Base-by-base conservation (phyloP, 352 stramenopile genomes). In the Pythium rishiriense region DNA sequence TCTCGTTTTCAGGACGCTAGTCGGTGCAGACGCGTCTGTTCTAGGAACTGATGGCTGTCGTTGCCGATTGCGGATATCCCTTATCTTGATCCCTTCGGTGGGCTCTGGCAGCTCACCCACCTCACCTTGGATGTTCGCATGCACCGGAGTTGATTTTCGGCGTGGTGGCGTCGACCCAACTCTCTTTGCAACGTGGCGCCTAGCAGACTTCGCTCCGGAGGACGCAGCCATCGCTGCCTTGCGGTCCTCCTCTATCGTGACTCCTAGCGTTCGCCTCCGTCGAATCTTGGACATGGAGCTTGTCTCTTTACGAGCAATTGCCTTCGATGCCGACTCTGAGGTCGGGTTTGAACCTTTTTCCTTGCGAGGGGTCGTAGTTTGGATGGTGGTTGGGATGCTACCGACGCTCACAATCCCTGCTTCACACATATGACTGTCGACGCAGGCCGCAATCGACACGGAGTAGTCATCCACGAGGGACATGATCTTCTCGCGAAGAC, bases 371-470 rank as follows among this genome's bases (percentile, higher is more conserved):
- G 35, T 57, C 12, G 17, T 41, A 14, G 0, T 8, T 25, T 9
- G 24, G 22, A 8, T 8, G 26, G 7, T 4, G 3, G 15, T 1
- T 43, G 49, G 9, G 17, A 3, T 12, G 29, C 12, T 26, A 5
- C 12, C 19, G 25, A 39, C 51, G 19, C 50, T 67, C 8, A 81
- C 56, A 25, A 64, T 58, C 1, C 76, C 78, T 10, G 61, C 51
- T 11, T 85, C 79, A 0, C 66, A 69, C 28, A 91, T 56, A 29
- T 70, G 70, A 9, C 22, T 29, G n/a, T 91, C 81, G 9, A 79
- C 42, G 31, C 72, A 60, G 5, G 62, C 58, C 5, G 78, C 59
- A 8, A 88, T 52, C 14, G 59, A 76, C 3, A 82, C 48, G 7
- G 31, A 69, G 11, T 63, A 43, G 45, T 91, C 76, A 24, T 84